A percentile compares a stretch with the other conserved stretches of the same genome.
Evolutionary conservation across 1,139 yeast species (phyloP).

Genomic region (Zygosaccharomyces sapae): DNA sequence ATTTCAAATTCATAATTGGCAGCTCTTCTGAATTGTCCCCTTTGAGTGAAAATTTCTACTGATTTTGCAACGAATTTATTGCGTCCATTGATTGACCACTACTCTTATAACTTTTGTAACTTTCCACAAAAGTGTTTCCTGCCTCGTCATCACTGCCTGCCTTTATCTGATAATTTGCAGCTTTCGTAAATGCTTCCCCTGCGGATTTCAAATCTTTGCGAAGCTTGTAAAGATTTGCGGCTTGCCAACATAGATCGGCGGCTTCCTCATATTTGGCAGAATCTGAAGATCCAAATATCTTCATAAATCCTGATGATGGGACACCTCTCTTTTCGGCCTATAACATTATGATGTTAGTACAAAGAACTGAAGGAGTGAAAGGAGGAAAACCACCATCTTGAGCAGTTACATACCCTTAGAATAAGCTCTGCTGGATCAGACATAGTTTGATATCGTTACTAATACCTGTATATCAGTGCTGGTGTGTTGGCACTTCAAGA

Average conservation of each 20-base stretch:
- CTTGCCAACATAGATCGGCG: conserved; percentile 81
- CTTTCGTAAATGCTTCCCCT: conserved; percentile 81
- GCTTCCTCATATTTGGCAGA: conserved; percentile 81
- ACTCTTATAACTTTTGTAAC: conserved; percentile 78
- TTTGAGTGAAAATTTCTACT: conserved; percentile 73
- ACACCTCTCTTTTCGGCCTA: conserved; percentile 67
- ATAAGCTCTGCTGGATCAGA: conserved; percentile 29
- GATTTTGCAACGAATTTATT: conserved; percentile 72
- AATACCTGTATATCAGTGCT: not conserved
- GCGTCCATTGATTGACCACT: conserved; percentile 72
- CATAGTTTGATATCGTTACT: conserved; percentile 14
- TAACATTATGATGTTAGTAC: conserved; percentile 10
- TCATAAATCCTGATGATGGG: conserved; percentile 72
- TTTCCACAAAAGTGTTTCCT: conserved; percentile 85
- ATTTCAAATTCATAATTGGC: conserved; percentile 91
- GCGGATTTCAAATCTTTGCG: conserved; percentile 67
- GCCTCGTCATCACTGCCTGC: conserved; percentile 86
- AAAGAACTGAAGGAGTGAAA: not conserved
- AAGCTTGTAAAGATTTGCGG: conserved; percentile 81
- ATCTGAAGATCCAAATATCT: conserved; percentile 66
- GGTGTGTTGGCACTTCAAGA: not conserved
- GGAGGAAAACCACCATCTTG: not conserved
- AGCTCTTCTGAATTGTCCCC: conserved; percentile 94
- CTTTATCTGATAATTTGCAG: conserved; percentile 73
- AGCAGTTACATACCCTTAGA: conserved; percentile 16